phyloP scores from a whole-genome alignment of 768 basidiomycete species.

The Kwoniella heveanensis region DNA sequence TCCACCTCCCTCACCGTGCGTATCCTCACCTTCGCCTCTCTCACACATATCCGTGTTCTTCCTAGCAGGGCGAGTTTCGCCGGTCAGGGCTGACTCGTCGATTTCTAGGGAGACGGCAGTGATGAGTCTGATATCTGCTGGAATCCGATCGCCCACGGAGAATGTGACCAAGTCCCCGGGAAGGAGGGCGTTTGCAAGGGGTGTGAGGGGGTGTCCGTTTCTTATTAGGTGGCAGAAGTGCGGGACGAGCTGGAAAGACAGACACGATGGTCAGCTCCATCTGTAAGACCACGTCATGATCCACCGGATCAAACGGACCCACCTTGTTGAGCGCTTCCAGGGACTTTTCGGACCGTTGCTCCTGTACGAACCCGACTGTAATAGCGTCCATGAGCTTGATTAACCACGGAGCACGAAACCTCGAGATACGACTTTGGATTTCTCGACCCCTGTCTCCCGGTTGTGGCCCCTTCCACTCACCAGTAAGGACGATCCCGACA shows the following conservation, averaged over 20 bases:
- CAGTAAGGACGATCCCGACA: conserved; percentile 88
- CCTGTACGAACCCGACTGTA: conserved; percentile 89
- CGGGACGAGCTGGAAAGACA: conserved; percentile 68
- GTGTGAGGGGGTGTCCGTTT: conserved; percentile 69
- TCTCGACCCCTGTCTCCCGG: not conserved
- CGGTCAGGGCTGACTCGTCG: conserved; percentile 92
- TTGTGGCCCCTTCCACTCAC: conserved; percentile 58
- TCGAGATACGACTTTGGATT: too few relatives aligned
- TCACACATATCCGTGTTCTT: conserved; percentile 67
- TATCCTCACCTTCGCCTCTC: conserved; percentile 56
- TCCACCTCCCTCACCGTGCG: conserved; percentile 55
- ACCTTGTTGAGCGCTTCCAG: conserved; percentile 87
- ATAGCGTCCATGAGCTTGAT: not conserved
- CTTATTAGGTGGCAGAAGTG: conserved; percentile 88
- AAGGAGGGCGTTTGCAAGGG: conserved; percentile 95
- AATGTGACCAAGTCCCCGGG: conserved; percentile 91
- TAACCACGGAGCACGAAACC: too few relatives aligned
- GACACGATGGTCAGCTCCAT: conserved; percentile 14
- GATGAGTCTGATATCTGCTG: conserved; percentile 85
- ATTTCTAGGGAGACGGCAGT: conserved; percentile 84
- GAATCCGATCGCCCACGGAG: conserved; percentile 87
- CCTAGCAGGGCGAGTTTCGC: conserved; percentile 78
- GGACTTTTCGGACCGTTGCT: conserved; percentile 89
- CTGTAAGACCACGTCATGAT: too few relatives aligned
- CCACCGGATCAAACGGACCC: conserved; percentile 1